A percentile compares a stretch with the other conserved stretches of the same genome.
Conservation (phyloP, 2,329 filamentous ascomycete species). For the Colletotrichum graminicola region DNA sequence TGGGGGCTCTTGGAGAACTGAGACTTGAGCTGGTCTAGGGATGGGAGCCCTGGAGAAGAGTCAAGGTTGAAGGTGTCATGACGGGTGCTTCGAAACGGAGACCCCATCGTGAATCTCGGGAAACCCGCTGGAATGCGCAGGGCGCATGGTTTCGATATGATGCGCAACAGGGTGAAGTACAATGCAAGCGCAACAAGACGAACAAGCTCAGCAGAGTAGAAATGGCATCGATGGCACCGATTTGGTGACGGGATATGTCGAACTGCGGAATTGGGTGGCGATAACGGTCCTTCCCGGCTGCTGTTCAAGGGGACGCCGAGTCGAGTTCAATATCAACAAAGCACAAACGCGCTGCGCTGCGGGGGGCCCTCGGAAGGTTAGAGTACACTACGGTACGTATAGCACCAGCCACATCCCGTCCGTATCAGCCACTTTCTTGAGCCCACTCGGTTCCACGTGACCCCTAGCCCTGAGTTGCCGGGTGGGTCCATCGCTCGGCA, state of each 20-base stretch:
- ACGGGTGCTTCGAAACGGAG: conserved; percentile 48
- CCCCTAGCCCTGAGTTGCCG: conserved; percentile 2
- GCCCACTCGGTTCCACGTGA: background rate
- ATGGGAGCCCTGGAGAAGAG: conserved; percentile 68
- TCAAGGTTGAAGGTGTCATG: conserved; percentile 51
- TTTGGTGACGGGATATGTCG: background rate
- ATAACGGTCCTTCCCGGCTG: background rate
- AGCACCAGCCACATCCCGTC: background rate
- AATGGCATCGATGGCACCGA: background rate
- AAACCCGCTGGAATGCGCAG: conserved; percentile 57
- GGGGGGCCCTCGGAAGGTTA: background rate
- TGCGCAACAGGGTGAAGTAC: conserved; percentile 48
- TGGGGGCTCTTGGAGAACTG: conserved; percentile 45
- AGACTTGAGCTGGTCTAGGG: conserved; percentile 62
- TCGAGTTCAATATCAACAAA: conserved; percentile 18
- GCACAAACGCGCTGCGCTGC: conserved; percentile 12
- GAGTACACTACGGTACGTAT: no score
- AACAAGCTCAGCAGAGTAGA: background rate
- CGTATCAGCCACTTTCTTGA: background rate
- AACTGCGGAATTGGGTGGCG: conserved; percentile 1
- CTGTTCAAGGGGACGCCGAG: conserved; percentile 1
- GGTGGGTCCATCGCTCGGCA: background rate
- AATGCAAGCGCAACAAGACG: background rate
- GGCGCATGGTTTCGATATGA: conserved; percentile 57
- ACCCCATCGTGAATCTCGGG: conserved; percentile 50